Percentiles rank a stretch among this genome's conserved stretches.
Conservation (phyloP, 352 stramenopile genomes). For the Pythium brachiatum region DNA sequence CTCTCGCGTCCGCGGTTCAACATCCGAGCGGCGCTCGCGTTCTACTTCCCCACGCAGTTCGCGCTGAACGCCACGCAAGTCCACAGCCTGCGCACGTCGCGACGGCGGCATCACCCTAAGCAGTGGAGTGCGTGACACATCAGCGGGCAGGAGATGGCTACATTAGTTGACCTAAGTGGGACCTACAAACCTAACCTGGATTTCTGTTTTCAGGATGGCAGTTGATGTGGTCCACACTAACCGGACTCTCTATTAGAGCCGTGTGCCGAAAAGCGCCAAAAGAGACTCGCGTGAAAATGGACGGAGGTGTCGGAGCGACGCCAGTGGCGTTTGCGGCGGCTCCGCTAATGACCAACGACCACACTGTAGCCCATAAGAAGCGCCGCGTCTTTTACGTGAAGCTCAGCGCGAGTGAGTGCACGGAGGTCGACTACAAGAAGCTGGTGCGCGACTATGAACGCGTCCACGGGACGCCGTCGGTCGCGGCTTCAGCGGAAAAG, state of each 20-base stretch:
- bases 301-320: background rate
- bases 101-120: background rate
- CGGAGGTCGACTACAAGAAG: constrained; percentile 76
- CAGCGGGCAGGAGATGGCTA: background rate
- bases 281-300: background rate
- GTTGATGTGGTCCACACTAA: background rate
- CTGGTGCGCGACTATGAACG: constrained; percentile 34
- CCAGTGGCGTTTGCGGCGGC: too few species aligned
- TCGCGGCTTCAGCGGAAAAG: background rate
- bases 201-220: background rate
- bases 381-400: constrained; percentile 48
- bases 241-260: background rate
- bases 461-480: constrained; percentile 1
- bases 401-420: constrained; percentile 38
- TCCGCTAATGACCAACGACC: background rate
- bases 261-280: background rate
- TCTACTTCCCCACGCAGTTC: constrained; percentile 36
- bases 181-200: background rate
- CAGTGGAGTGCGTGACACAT: background rate
- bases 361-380: background rate
- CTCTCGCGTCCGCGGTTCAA: constrained; percentile 60
- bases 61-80: background rate
- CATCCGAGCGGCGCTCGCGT: constrained; percentile 46
- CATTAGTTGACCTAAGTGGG: background rate
- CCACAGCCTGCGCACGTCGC: constrained; percentile 1